Evolutionary conservation across 148 eudicot genomes (phyloP), one percentile per base, ranked within the genome.

Genomic region (Talinum fruticosum): DNA sequence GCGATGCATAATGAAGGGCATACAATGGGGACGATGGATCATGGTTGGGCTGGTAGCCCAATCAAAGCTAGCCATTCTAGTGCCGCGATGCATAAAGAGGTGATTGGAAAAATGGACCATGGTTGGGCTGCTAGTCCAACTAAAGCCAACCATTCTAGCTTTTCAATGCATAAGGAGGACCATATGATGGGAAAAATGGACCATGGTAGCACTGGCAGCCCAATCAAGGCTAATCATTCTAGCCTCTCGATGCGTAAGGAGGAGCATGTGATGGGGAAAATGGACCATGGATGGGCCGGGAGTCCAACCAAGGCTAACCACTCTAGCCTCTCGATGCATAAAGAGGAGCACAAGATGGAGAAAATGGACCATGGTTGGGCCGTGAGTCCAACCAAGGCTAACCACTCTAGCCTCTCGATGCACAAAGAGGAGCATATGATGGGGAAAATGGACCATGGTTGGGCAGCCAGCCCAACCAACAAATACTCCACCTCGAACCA

Each of bases 331-430:
- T 13, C 66, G 0, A 59, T 71, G 80, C 74, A 70, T 6, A 29
- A 78, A 30, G 76, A 71, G 12, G 74, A 74, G 57, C 82, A 66
- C 33, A 45, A 47, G 64, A 34, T 72, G 71, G 76, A 29, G 10
- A 44, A 72, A 26, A 44, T 66, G 61, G 38, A 65, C 2, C 71
- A 76, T 28, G 72, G 61, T 41, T 6, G 21, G 57, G 29, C 44
- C 34, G 36, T 10, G 28, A 66, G 65, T 15, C 73, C 79, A 24
- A 68, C 34, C 26, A 59, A 34, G 21, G 53, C 24, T 34, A 38
- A 36, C 65, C 53, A 18, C 2, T 36, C 80, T 10, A 37, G 54
- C 36, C 28, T 24, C 4, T 23, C 21, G 1, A 77, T 77, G 80
- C 65, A 54, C 18, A 53, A 77, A 53, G 79, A 77, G 26, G 74